These are phyloP conservation scores for Pichia kluyveri DNA, from an alignment of 805 yeast genomes.

Conservation along the genomic window DNA sequence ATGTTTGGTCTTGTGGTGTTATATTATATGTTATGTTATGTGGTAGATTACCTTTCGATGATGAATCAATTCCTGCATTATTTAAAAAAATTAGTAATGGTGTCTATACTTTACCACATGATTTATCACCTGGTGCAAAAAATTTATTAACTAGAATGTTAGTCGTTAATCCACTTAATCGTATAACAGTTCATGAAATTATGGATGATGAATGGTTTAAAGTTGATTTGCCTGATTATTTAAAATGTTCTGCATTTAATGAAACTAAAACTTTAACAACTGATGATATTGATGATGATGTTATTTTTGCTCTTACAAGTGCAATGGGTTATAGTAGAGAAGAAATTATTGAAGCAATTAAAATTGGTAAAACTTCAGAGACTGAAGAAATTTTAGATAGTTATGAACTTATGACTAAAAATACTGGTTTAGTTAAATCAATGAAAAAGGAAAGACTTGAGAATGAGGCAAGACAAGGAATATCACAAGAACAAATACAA, in stretches of 20 bases:
- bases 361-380: constrained; percentile 31
- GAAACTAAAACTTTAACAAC: constrained; percentile 23
- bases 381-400: constrained; percentile 82
- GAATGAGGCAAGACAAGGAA: constrained; percentile 1
- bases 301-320: constrained; percentile 61
- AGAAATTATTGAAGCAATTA: constrained; percentile 63
- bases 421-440: constrained; percentile 59
- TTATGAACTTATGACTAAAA: constrained; percentile 73
- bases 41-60: constrained; percentile 93
- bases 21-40: constrained; percentile 92
- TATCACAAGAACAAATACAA: not conserved
- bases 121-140: constrained; percentile 78
- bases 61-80: constrained; percentile 88
- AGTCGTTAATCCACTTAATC: constrained; percentile 87
- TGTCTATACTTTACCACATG: constrained; percentile 83
- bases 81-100: constrained; percentile 91
- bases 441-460: constrained; percentile 32
- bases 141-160: constrained; percentile 78
- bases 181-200: constrained; percentile 87
- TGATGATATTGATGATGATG: constrained; percentile 58
- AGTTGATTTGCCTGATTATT: constrained; percentile 68
- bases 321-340: constrained; percentile 88
- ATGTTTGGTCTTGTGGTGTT: constrained; percentile 97
- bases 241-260: constrained; percentile 47
- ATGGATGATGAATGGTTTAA: constrained; percentile 94